Base-by-base conservation (phyloP, 257 asterid species). In the Eustoma russellianum region DNA sequence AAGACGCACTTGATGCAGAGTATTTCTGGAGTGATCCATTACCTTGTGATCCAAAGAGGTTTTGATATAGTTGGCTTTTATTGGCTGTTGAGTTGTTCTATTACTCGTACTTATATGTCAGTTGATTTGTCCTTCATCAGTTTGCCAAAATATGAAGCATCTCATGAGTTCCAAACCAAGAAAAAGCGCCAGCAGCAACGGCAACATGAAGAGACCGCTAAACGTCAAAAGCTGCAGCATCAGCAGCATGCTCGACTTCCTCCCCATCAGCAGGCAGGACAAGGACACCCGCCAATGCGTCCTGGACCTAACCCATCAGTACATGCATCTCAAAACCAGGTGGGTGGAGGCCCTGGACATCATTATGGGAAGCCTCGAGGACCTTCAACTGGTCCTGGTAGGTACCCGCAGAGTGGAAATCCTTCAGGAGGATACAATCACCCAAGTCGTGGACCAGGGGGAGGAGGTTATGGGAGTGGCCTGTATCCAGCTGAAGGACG, bases 111-210 rank as follows among this genome's bases (percentile, higher is more conserved):
- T 35, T 48, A 16, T 24, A 61, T 40, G 62, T 45, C 33, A 16
- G 47, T 46, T 62, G 40, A 52, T 44, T 49, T 50, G 41, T 59
- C 44, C 6, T 48, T 30, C 46, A 19, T 59, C 81, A 86, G 95
- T 66, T 71, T 86, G 79, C 95, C 95, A 19, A 83, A 73, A 67
- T 86, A 86, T 15, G 95, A 86, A 66, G 40, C 95, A 53, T 86
- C 95, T 13, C 95, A 86, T n/a, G 95, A 86, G 72, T 86, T 83
- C 75, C 95, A 86, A 63, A 86, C 95, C 30, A 86, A 86, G 93
- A 86, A 86, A 73, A 86, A 86, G 68, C 90, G 94, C 5, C 95
- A 83, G 72, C 95, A 86, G 65, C 83, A 74, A 56, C 77, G 90
- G 35, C 95, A 83, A 69, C 80, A 74, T 17, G 95, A 86, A 28